Base-by-base conservation (phyloP, 306 rosid genomes). In the Corylus avellana region DNA sequence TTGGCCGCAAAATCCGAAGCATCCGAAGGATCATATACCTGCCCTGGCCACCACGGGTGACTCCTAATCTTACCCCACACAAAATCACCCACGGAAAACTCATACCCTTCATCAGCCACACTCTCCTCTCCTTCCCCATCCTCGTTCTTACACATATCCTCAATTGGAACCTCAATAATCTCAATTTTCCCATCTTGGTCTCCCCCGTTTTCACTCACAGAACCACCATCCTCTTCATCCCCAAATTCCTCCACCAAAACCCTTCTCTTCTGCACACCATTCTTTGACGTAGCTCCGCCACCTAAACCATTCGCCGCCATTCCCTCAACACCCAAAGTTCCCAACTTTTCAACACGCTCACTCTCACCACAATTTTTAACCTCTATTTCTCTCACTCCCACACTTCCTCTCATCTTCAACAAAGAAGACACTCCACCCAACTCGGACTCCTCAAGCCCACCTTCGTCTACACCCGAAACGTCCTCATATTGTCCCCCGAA, bases 1-100 rank as follows among this genome's bases (percentile, higher is more conserved):
- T 89, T 91, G 73, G 78, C 76, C 44, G 97, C 93, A 29, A 20
- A 61, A 4, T 86, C 85, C 0, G 97, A 90, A 14, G 93, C 98
- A 77, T 85, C 85, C 0, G 79, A 79, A 0, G 94, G 91, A 42
- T 91, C 87, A 25, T 85, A 91, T 79, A 90, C 77, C 81, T 84
- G 92, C 32, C 97, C 95, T 9, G 95, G 97, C 97, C 98, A 93
- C 93, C 95, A 93, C 4, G 91, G 90, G 63, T 90, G 89, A 79
- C 90, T 87, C 90, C 84, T 89, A 55, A 89, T 82, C 80, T 91
- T 89, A 17, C 97, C 93, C 98, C 97, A 93, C 67, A 93, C 93
- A 78, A 87, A 93, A 82, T 90, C 95, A 20, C 97, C 97, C n/a
- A 89, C 87, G 10, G 77, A 72, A 73, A 86, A 87, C 20, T 18